Conservation (phyloP, 495 filamentous ascomycete genomes). For the Penicillium angulare region DNA sequence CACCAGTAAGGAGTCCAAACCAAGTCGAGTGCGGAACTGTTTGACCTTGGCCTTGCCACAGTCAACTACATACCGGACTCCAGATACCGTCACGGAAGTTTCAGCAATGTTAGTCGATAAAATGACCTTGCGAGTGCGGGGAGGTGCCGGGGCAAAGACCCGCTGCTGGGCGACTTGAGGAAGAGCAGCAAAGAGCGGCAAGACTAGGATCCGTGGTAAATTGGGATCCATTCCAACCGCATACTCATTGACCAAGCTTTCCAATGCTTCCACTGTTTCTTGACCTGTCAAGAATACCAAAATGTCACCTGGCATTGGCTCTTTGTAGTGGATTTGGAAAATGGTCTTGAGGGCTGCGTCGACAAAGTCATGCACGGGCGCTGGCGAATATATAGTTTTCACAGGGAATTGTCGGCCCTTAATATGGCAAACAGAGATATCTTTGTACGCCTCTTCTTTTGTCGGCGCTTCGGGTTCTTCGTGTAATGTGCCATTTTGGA, state of each 20-base stretch:
- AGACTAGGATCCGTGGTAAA: conserved; percentile 69
- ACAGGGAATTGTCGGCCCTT: conserved; percentile 89
- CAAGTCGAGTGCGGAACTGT: conserved; percentile 79
- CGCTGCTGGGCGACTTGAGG: conserved; percentile 77
- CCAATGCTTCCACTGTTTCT: conserved; percentile 82
- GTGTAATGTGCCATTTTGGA: conserved; percentile 5
- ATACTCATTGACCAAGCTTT: conserved; percentile 78
- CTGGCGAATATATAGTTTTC: conserved; percentile 69
- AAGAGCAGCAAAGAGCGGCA: conserved; percentile 73
- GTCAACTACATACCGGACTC: conserved; percentile 88
- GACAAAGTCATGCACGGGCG: conserved; percentile 78
- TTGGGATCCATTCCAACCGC: conserved; percentile 64
- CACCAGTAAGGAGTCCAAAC: conserved; percentile 85
- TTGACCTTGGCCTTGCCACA: conserved; percentile 93
- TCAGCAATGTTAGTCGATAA: conserved; percentile 97
- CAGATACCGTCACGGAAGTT: conserved; percentile 93
- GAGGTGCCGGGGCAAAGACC: conserved; percentile 76
- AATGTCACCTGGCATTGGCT: conserved; percentile 90
- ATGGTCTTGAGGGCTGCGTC: conserved; percentile 77
- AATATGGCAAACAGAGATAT: conserved; percentile 64
- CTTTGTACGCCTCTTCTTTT: conserved; percentile 7
- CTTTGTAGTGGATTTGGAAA: conserved; percentile 84
- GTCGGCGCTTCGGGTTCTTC: conserved; percentile 1
- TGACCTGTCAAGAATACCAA: conserved; percentile 92
- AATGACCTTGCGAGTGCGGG: conserved; percentile 80